phyloP scores from a whole-genome alignment of 202 grass and related monocot genomes.

The Hordeum pubiflorum region DNA sequence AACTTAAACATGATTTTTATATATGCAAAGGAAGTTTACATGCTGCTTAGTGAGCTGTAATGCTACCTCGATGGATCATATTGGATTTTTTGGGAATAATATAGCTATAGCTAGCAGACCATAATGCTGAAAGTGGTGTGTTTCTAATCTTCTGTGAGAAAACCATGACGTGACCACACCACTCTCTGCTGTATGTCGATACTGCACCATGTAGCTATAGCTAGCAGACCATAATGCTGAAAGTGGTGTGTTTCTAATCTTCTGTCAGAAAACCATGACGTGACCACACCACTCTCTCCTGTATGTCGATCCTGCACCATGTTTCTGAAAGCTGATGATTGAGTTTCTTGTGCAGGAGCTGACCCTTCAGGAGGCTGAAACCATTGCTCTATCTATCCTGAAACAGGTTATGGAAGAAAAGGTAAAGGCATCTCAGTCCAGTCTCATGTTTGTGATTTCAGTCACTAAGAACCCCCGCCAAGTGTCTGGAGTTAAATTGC shows the following conservation, averaged over 20 bases:
- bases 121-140: neutral
- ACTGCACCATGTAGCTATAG: neutral
- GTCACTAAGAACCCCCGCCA: neutral
- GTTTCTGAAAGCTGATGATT: neutral
- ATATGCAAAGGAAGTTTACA: neutral
- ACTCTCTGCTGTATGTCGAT: neutral
- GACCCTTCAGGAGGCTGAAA: slow-evolving; percentile 74
- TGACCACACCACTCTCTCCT: neutral
- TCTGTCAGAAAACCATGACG: neutral
- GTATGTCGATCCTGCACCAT: neutral
- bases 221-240: neutral
- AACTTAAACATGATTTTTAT: neutral
- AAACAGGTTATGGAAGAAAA: slow-evolving; percentile 99
- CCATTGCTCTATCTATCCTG: slow-evolving; percentile 84
- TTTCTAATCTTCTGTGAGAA: neutral
- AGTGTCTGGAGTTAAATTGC: neutral
- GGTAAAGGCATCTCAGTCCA: slow-evolving; percentile 18
- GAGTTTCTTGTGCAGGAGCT: slow-evolving; percentile 49
- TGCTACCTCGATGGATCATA: neutral
- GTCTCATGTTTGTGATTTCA: neutral
- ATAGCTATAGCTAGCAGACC: neutral
- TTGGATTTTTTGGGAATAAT: neutral
- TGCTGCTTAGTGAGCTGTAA: neutral
- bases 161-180: neutral
- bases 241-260: neutral